Evolutionary conservation across 1,139 yeast species (phyloP), one percentile per base, ranked within the genome.

Genomic region (Lodderomyces orthopsilosis): DNA sequence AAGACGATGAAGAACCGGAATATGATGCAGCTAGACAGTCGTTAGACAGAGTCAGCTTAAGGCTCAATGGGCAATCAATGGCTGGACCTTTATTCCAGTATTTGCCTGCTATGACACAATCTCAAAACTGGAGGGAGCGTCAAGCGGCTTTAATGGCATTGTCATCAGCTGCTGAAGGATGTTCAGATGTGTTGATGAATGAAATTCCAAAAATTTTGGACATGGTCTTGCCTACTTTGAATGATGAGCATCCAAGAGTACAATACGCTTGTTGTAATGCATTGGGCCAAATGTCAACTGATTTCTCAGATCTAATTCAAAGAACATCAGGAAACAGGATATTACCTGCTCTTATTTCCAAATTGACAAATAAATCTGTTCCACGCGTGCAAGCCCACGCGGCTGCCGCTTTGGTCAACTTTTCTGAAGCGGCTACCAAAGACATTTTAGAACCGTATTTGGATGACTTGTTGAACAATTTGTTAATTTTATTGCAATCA

Each of bases 191-290:
- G 14, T 75, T 93, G 65, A 85, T 87, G 46, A 73, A 79, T 35
- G 96, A 90, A 62, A 85, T 90, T 43, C 89, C 90, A 47, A 81
- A 79, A 56, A 80, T 93, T 38, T 70, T 93, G 52, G 95, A 88
- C 54, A 74, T 93, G 79, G 83, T 93, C 37, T 65, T 90, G 53
- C 97, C 98, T 2, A 70, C 86, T 15, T 74, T 93, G 48, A 72
- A 81, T 41, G 98, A 93, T 62, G 77, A 77, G 4, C 97, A 93
- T 56, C 84, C 96, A 51, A 80, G 98, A 63, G 98, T 94, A 39
- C 98, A 93, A 61, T 93, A 91, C 71, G 96, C 97, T 32, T 86
- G 96, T 50, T 93, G 98, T 69, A 93, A 93, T 61, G 96, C 97
- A 0, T 71, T 93, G 51, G 98, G 98, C 41, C 98, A 93, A 70